Base-by-base conservation (phyloP, 495 filamentous ascomycete genomes). In the Annulohypoxylon bovei region DNA sequence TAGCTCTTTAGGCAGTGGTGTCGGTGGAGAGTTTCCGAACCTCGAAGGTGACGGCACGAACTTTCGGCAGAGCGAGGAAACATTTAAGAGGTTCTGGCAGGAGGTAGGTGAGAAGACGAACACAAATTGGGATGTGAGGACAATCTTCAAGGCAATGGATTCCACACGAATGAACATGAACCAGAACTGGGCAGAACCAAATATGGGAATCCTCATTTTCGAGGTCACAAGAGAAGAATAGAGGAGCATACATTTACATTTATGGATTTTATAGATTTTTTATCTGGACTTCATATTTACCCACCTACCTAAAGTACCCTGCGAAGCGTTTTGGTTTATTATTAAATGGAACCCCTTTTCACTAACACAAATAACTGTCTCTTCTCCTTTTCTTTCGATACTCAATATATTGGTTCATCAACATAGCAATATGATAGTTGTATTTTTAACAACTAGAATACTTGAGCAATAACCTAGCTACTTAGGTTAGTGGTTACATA, bases 51-150 rank as follows among this genome's bases (percentile, higher is more conserved):
- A 35, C 9, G 33, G 53, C 18, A 56, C 53, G n/a, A 56, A 56
- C 18, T 56, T 56, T 12, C 53, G 53, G 8, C 53, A 56, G 32
- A 56, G 32, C 32, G 53, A 56, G 22, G 33, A 56, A 20, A 56
- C 53, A 39, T 56, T 56, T 11, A 6, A 27, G 33, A 56, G 39
- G 18, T 56, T 56, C 20, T 56, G 53, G 53, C 18, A 22, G 12
- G 53, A 56, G 53, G 33, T 56, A 56, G 33, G 53, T 39, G 53
- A 56, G 53, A 56, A 56, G 22, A 56, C 53, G 5, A 32, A 8
- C 12, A 56, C 53, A 6, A 28, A 32, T 14, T 56, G 53, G 53
- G 33, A 6, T 27, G 32, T 56, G 20, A 56, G 25, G 12, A 39
- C 53, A 6, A 56, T 39, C 9, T 56, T 56, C 20, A 56, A 56